phyloP scores from a whole-genome alignment of 208 protist species.

The Borovskyia barvae region DNA sequence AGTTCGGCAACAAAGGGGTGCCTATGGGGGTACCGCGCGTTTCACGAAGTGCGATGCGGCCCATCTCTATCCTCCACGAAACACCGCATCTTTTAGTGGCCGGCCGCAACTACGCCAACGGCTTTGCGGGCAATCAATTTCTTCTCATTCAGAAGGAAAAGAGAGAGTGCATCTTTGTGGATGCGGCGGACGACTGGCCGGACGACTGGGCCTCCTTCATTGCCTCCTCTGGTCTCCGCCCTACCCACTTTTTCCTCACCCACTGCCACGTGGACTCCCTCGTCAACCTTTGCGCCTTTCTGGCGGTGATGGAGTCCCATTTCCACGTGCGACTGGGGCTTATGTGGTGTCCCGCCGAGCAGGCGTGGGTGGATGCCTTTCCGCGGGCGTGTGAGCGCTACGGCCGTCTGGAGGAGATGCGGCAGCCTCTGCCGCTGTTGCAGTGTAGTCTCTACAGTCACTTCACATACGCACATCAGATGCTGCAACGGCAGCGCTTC shows the following conservation, averaged over 20 bases:
- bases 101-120: constrained; percentile 77
- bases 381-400: constrained; percentile 79
- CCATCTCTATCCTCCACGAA: constrained; percentile 83
- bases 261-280: constrained; percentile 90
- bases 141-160: constrained; percentile 71
- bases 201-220: constrained; percentile 90
- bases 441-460: constrained; percentile 61
- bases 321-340: constrained; percentile 43
- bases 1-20: constrained; percentile 54
- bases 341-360: constrained; percentile 80
- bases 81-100: constrained; percentile 74
- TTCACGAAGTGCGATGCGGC: constrained; percentile 51
- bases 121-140: constrained; percentile 86
- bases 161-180: constrained; percentile 78
- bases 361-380: constrained; percentile 80
- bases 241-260: constrained; percentile 83
- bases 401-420: constrained; percentile 61
- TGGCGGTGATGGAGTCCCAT: constrained; percentile 61
- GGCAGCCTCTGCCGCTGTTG: constrained; percentile 59
- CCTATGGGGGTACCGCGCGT: constrained; percentile 67
- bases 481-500: constrained; percentile 32
- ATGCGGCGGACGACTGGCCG: constrained; percentile 88
- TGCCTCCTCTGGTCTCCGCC: constrained; percentile 45
- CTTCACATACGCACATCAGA: constrained; percentile 47
- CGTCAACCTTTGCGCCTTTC: constrained; percentile 76